These are phyloP conservation scores for Pleurozium schreberi DNA, from an alignment of 225 moss, liverwort and hornwort genomes.

Conservation along the genomic window DNA sequence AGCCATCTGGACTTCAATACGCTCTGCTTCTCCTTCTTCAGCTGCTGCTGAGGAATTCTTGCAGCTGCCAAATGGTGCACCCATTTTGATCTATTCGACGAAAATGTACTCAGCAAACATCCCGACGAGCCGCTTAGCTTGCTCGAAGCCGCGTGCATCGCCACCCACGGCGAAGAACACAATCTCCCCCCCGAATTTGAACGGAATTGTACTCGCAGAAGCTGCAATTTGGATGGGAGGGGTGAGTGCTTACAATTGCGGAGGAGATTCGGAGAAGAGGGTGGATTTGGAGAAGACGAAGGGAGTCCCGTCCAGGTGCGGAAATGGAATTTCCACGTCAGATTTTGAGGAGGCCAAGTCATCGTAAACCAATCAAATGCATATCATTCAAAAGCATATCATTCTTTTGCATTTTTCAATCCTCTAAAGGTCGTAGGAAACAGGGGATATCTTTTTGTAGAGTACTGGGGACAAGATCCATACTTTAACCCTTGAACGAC, in stretches of 20 bases:
- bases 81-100: constrained; percentile 14
- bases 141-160: constrained; percentile 26
- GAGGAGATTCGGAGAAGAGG: background rate
- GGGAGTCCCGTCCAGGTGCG: background rate
- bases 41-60: background rate
- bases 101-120: constrained; percentile 18
- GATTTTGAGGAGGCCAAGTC: background rate
- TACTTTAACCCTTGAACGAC: too few species aligned
- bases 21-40: background rate
- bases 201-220: background rate
- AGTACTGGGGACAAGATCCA: too few species aligned
- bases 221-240: background rate
- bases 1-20: constrained; percentile 3
- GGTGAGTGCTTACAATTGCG: background rate
- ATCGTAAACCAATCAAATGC: background rate
- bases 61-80: background rate
- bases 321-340: background rate
- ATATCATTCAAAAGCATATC: too few species aligned
- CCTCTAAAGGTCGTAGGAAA: background rate
- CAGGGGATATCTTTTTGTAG: background rate
- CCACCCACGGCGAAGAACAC: background rate
- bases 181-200: background rate
- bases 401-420: too few species aligned
- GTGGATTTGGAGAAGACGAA: background rate
- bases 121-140: constrained; percentile 17